Conservation (phyloP, 768 basidiomycete genomes). For the Phaeotremella fagi region DNA sequence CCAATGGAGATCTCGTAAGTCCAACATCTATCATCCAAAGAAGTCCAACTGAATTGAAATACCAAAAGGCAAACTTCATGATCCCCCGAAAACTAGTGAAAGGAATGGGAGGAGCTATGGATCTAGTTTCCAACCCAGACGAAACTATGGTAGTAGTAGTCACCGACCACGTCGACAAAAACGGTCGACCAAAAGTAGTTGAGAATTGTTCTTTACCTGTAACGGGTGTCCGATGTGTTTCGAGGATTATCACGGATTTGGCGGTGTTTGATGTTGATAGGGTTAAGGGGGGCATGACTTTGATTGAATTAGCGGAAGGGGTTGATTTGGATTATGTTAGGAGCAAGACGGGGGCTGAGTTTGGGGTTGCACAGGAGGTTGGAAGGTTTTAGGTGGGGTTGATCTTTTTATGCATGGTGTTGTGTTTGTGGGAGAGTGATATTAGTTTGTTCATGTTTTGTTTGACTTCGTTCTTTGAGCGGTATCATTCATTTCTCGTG, state of each 20-base stretch:
- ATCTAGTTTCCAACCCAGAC: constrained; percentile 92
- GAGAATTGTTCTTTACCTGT: constrained; percentile 74
- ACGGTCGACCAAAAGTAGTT: constrained; percentile 83
- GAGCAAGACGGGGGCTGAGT: constrained; percentile 80
- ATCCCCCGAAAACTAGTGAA: constrained; percentile 71
- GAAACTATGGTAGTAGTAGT: constrained; percentile 82
- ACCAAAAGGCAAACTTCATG: constrained; percentile 90
- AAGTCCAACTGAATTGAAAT: neutral
- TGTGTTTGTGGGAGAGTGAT: neutral
- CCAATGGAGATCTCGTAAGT: constrained; percentile 66
- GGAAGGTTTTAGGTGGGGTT: constrained; percentile 11
- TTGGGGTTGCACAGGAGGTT: constrained; percentile 51
- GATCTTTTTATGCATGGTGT: neutral
- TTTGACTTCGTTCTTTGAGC: too few species aligned
- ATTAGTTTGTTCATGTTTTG: too few species aligned
- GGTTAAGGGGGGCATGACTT: constrained; percentile 61
- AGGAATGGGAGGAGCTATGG: constrained; percentile 88
- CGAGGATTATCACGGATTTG: constrained; percentile 88
- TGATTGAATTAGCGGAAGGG: constrained; percentile 80
- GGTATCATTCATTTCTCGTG: too few species aligned
- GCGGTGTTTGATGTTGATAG: constrained; percentile 81
- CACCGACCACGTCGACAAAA: constrained; percentile 86
- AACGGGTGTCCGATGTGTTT: constrained; percentile 81
- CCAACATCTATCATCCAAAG: neutral
- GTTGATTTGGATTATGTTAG: constrained; percentile 76